Evolutionary conservation across 768 basidiomycete genomes (phyloP).

Genomic region (Mrakia gelida): DNA sequence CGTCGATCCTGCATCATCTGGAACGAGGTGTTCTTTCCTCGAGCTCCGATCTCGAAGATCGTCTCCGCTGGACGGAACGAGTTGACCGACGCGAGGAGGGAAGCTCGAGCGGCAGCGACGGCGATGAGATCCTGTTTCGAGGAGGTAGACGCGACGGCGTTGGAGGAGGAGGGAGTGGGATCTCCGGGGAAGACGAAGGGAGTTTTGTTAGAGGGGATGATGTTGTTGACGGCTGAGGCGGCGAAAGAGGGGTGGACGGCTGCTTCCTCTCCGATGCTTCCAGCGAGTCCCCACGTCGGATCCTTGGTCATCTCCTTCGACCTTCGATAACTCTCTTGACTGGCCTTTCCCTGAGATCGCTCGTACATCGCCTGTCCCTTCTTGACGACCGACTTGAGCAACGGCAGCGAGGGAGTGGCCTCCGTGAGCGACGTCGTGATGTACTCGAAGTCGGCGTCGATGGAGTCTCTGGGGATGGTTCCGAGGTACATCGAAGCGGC

Average conservation of each 20-base stretch:
- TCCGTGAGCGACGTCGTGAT: conserved; percentile 45
- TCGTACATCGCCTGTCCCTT: conserved; percentile 92
- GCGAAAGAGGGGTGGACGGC: conserved; percentile 61
- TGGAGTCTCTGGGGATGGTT: conserved; percentile 67
- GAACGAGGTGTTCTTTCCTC: conserved; percentile 60
- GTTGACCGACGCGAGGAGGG: conserved; percentile 67
- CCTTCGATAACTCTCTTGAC: conserved; percentile 73
- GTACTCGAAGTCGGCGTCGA: conserved; percentile 83
- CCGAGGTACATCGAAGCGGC: conserved; percentile 61
- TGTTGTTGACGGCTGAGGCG: conserved; percentile 9
- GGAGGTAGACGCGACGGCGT: not conserved
- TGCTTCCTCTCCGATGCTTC: conserved; percentile 51
- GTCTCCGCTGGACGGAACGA: conserved; percentile 83
- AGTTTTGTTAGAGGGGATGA: conserved; percentile 11
- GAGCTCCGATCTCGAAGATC: conserved; percentile 79
- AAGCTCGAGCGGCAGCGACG: conserved; percentile 58
- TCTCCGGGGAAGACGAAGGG: conserved; percentile 9
- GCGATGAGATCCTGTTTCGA: conserved; percentile 39
- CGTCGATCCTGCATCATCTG: conserved; percentile 83
- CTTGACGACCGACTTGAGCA: conserved; percentile 73
- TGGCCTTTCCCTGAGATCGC: conserved; percentile 85
- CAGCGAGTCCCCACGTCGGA: conserved; percentile 62
- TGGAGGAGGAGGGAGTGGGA: not conserved
- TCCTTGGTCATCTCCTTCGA: conserved; percentile 80
- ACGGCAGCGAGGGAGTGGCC: conserved; percentile 54